Percentiles rank a stretch among this genome's conserved stretches.
These are phyloP conservation scores for Climacium dendroides DNA, from an alignment of 225 moss, liverwort and hornwort genomes.

Conservation along the genomic window DNA sequence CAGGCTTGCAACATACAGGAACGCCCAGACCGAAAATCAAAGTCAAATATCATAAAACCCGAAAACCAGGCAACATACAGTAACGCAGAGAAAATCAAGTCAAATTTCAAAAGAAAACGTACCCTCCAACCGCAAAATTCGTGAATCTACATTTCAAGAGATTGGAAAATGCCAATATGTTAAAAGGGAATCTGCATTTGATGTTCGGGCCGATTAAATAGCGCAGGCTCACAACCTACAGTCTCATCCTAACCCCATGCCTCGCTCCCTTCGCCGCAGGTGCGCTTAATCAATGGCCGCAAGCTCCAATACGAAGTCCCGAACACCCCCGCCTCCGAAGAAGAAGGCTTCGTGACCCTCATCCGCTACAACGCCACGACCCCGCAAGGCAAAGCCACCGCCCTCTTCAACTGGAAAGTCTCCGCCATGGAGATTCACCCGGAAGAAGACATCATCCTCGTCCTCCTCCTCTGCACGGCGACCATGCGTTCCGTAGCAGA, in stretches of 20 bases:
- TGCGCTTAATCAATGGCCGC: constrained; percentile 60
- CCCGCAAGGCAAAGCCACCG: constrained; percentile 83
- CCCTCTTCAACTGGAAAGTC: constrained; percentile 74
- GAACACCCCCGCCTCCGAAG: constrained; percentile 18
- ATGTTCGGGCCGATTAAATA: no score
- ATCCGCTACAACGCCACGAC: constrained; percentile 60
- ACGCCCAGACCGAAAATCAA: background rate
- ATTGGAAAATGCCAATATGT: background rate
- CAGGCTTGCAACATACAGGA: background rate
- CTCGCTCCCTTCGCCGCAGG: constrained; percentile 4
- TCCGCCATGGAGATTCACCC: constrained; percentile 81
- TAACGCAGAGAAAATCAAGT: background rate
- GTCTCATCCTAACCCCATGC: background rate
- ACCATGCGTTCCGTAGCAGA: constrained; percentile 68
- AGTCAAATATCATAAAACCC: background rate
- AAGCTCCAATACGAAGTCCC: constrained; percentile 69
- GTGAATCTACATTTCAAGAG: background rate
- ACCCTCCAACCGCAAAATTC: background rate
- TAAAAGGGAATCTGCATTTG: background rate
- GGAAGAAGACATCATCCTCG: constrained; percentile 64
- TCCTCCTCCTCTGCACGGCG: constrained; percentile 71
- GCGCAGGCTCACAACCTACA: background rate
- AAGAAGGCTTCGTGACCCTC: constrained; percentile 78
- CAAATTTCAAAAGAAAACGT: background rate
- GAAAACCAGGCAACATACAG: background rate